These are phyloP conservation scores for Rosa lucieae DNA, from an alignment of 306 rosid genomes.

Conservation along the genomic window DNA sequence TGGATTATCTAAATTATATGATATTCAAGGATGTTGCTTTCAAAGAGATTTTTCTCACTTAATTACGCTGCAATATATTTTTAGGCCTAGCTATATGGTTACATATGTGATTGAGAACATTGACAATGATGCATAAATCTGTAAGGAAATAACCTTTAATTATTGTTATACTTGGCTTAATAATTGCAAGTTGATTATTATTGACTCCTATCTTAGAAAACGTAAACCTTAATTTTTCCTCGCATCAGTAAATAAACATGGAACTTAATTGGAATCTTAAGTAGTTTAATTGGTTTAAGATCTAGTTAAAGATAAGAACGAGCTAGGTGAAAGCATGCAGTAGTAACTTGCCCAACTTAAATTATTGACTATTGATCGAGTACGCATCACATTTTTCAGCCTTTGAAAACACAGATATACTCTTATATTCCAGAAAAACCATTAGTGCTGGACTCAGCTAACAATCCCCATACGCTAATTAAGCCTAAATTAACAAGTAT, in stretches of 20 bases:
- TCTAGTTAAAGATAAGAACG: conserved; percentile 1
- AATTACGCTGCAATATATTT: not conserved
- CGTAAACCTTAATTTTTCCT: not conserved
- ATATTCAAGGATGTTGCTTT: conserved; percentile 9
- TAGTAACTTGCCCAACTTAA: not conserved
- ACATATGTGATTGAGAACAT: conserved; percentile 5
- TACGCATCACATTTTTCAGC: not conserved
- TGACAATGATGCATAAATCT: not conserved
- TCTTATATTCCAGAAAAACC: not conserved
- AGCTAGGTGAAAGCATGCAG: not conserved
- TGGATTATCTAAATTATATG: conserved; percentile 1
- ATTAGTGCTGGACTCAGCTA: not conserved
- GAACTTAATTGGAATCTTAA: not conserved
- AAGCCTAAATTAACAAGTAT: not conserved
- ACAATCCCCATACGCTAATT: not conserved
- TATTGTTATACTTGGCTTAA: not conserved
- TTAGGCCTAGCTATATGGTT: not conserved
- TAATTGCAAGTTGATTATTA: conserved; percentile 6
- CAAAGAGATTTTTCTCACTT: conserved; percentile 9
- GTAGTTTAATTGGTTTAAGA: not conserved
- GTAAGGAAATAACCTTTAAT: not conserved
- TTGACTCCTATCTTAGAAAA: conserved; percentile 19
- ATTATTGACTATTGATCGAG: not conserved
- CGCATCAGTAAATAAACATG: not conserved
- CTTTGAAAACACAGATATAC: not conserved